These are phyloP conservation scores for Mucor saturninus DNA, from an alignment of 371 early-diverging fungal species.

Conservation along the genomic window DNA sequence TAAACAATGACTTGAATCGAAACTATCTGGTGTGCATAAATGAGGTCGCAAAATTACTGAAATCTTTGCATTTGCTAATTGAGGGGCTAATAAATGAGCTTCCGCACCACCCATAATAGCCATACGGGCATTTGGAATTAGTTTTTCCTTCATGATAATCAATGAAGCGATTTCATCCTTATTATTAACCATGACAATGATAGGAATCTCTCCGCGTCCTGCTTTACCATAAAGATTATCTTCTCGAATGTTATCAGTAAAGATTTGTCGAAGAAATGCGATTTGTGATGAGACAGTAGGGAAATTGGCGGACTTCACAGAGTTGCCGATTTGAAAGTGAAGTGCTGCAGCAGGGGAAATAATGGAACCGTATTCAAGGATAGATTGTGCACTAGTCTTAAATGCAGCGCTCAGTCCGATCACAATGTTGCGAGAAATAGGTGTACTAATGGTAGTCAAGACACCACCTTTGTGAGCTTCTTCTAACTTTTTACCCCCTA, in stretches of 20 bases:
- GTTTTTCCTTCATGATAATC: conserved; percentile 59
- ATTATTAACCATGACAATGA: conserved; percentile 63
- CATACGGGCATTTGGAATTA: conserved; percentile 41
- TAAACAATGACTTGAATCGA: conserved; percentile 70
- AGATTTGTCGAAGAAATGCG: conserved; percentile 54
- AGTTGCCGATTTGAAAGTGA: conserved; percentile 62
- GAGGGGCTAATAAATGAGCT: conserved; percentile 67
- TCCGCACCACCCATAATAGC: conserved; percentile 73
- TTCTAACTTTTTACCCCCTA: conserved; percentile 61
- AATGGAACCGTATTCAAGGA: conserved; percentile 32
- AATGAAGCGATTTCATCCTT: conserved; percentile 78
- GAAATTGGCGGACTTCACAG: conserved; percentile 47
- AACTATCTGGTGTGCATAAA: conserved; percentile 69
- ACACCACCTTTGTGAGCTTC: conserved; percentile 71
- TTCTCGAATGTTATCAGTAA: conserved; percentile 34
- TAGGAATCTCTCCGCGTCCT: conserved; percentile 66
- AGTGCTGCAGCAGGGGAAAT: conserved; percentile 60
- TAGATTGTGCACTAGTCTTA: conserved; percentile 12
- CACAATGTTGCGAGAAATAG: conserved; percentile 45
- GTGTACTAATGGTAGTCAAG: conserved; percentile 59
- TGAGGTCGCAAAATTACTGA: conserved; percentile 70
- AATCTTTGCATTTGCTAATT: conserved; percentile 63
- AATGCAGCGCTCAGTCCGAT: conserved; percentile 40
- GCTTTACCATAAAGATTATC: conserved; percentile 47
- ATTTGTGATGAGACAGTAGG: conserved; percentile 73